Conservation (phyloP, 352 stramenopile species). For the Pythium guiyangense region DNA sequence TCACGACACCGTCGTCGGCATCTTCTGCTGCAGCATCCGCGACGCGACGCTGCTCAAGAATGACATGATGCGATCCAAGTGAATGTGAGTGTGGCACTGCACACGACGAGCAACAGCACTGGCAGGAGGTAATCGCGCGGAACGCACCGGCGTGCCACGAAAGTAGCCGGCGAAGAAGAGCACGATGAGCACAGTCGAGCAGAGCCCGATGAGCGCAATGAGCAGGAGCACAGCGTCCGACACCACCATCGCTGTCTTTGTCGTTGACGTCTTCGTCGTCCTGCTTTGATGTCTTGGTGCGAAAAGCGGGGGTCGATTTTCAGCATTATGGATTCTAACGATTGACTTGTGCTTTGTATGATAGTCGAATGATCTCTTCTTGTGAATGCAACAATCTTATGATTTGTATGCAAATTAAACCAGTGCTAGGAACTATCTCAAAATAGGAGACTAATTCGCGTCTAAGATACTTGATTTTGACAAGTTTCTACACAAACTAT, state of each 20-base stretch:
- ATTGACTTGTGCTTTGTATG: too few species aligned
- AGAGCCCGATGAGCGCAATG: constrained; percentile 46
- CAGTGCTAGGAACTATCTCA: too few species aligned
- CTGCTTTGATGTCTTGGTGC: neutral
- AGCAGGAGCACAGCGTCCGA: constrained; percentile 55
- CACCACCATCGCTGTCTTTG: constrained; percentile 32
- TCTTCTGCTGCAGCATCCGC: constrained; percentile 21
- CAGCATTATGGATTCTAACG: too few species aligned
- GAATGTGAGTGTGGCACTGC: neutral
- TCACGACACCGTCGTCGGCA: constrained; percentile 24
- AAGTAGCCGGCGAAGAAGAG: constrained; percentile 75
- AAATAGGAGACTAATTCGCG: too few species aligned
- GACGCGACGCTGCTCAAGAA: constrained; percentile 11
- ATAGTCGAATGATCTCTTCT: too few species aligned
- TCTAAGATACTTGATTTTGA: too few species aligned
- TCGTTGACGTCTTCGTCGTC: too few species aligned
- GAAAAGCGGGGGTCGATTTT: too few species aligned
- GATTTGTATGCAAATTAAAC: too few species aligned
- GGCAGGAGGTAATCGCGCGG: neutral
- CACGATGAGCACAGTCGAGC: constrained; percentile 40
- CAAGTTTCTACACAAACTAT: too few species aligned
- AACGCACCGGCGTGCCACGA: constrained; percentile 25
- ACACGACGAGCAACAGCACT: neutral
- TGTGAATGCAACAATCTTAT: too few species aligned
- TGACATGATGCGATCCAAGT: neutral